A percentile compares a stretch with the other conserved stretches of the same genome.
Evolutionary conservation across 306 rosid species (phyloP).

Genomic region (Sesbania bispinosa): DNA sequence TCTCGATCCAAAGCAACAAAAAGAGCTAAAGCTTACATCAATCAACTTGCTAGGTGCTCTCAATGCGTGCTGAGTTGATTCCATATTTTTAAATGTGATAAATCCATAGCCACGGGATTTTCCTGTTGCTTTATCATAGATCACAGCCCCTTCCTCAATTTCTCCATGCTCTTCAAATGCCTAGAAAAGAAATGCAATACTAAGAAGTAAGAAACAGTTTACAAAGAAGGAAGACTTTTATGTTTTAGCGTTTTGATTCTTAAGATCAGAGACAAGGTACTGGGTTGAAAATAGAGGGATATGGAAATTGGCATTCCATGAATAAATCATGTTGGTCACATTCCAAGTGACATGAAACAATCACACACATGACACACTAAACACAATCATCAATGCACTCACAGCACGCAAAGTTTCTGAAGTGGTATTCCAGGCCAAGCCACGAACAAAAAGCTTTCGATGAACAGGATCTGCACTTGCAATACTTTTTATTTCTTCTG

Average conservation of each 20-base stretch:
- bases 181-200: slow-evolving; percentile 31
- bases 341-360: slow-evolving; percentile 16
- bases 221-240: background rate
- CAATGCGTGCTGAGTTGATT: slow-evolving; percentile 69
- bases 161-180: slow-evolving; percentile 75
- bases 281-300: background rate
- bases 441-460: slow-evolving; percentile 93
- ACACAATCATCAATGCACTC: slow-evolving; percentile 68
- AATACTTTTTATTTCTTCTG: slow-evolving; percentile 77
- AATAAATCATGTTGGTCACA: slow-evolving; percentile 15
- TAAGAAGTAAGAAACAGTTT: slow-evolving; percentile 1
- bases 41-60: slow-evolving; percentile 76
- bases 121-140: slow-evolving; percentile 57
- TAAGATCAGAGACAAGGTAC: slow-evolving; percentile 10
- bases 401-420: slow-evolving; percentile 84
- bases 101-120: slow-evolving; percentile 85
- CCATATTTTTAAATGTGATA: slow-evolving; percentile 68
- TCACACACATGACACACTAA: slow-evolving; percentile 55
- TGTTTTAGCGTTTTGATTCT: background rate
- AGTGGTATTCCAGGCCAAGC: slow-evolving; percentile 78
- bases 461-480: slow-evolving; percentile 75
- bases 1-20: slow-evolving; percentile 2
- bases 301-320: background rate
- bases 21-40: slow-evolving; percentile 49
- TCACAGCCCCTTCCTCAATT: slow-evolving; percentile 81